phyloP scores from a whole-genome alignment of 1,284 basidiomycete species.

The Mrakiaceae sp. region DNA sequence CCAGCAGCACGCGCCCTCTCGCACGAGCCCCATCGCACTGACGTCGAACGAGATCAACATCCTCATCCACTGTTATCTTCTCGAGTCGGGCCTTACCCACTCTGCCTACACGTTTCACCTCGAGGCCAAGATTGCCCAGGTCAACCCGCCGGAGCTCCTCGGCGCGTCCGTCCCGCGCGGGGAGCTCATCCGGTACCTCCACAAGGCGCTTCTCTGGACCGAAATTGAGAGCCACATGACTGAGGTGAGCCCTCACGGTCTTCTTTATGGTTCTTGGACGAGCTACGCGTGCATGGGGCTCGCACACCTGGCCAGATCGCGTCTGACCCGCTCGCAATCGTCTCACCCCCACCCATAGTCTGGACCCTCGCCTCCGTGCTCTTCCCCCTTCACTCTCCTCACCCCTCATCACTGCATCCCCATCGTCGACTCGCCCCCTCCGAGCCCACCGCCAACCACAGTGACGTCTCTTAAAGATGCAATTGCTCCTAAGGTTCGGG shows the following conservation, averaged over 20 bases:
- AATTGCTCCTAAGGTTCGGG: background rate
- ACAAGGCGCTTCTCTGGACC: conserved; percentile 11
- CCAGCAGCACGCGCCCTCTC: background rate
- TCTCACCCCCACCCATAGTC: background rate
- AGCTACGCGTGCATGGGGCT: background rate
- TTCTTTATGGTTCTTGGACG: background rate
- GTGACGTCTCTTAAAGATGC: background rate
- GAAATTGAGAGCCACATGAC: conserved; percentile 14
- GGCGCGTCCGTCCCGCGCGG: conserved; percentile 5
- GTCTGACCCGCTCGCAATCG: background rate
- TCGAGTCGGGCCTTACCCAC: conserved; percentile 12
- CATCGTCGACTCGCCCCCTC: conserved; percentile 1
- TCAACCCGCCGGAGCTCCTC: background rate
- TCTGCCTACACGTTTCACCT: conserved; percentile 16
- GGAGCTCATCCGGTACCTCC: conserved; percentile 14
- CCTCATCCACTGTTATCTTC: conserved; percentile 14
- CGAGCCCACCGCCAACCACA: background rate
- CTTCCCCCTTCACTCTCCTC: conserved; percentile 13
- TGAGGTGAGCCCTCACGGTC: conserved; percentile 1
- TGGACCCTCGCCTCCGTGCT: conserved; percentile 13
- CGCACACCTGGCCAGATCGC: background rate
- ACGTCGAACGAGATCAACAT: conserved; percentile 14
- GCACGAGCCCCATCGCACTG: conserved; percentile 3
- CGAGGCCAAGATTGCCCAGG: conserved; percentile 10
- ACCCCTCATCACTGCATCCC: conserved; percentile 8